phyloP scores from a whole-genome alignment of 129 eudicot genomes.

The Centella asiatica region DNA sequence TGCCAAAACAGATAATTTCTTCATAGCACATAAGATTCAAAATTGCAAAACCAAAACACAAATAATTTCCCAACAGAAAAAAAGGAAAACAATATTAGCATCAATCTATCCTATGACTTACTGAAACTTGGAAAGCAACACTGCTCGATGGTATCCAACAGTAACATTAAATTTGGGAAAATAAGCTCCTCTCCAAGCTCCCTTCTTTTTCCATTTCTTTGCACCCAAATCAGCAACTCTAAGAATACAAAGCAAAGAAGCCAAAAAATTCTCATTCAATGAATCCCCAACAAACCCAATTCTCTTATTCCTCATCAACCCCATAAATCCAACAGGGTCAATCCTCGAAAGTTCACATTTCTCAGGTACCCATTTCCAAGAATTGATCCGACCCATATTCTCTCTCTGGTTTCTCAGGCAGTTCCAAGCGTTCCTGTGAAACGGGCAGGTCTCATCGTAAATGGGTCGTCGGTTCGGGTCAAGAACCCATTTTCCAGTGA shows the following conservation, averaged over 20 bases:
- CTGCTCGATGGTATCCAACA: slow-evolving; percentile 84
- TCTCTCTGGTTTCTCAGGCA: slow-evolving; percentile 51
- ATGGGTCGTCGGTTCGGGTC: slow-evolving; percentile 63
- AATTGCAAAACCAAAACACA: background rate
- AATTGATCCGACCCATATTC: slow-evolving; percentile 63
- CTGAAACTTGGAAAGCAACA: slow-evolving; percentile 69
- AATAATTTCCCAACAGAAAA: background rate
- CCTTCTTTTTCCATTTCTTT: slow-evolving; percentile 87
- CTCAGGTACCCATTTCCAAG: slow-evolving; percentile 89
- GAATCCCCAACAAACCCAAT: slow-evolving; percentile 95
- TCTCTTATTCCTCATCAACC: slow-evolving; percentile 47
- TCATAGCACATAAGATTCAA: background rate
- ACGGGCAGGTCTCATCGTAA: slow-evolving; percentile 64
- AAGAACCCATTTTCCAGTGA: slow-evolving; percentile 57
- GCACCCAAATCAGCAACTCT: slow-evolving; percentile 74
- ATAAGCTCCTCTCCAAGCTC: slow-evolving; percentile 90
- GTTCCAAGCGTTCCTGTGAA: slow-evolving; percentile 70
- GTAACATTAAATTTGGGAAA: slow-evolving; percentile 77
- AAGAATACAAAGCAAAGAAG: slow-evolving; percentile 58
- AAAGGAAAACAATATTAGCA: background rate
- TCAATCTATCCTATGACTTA: slow-evolving; percentile 15
- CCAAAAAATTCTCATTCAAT: slow-evolving; percentile 85
- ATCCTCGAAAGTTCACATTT: slow-evolving; percentile 50
- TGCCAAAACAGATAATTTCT: background rate
- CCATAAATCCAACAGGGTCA: slow-evolving; percentile 49